Percentiles rank a stretch among this genome's conserved stretches.
Evolutionary conservation across 805 yeast genomes (phyloP).

Genomic region (Starmerella riodocensis): DNA sequence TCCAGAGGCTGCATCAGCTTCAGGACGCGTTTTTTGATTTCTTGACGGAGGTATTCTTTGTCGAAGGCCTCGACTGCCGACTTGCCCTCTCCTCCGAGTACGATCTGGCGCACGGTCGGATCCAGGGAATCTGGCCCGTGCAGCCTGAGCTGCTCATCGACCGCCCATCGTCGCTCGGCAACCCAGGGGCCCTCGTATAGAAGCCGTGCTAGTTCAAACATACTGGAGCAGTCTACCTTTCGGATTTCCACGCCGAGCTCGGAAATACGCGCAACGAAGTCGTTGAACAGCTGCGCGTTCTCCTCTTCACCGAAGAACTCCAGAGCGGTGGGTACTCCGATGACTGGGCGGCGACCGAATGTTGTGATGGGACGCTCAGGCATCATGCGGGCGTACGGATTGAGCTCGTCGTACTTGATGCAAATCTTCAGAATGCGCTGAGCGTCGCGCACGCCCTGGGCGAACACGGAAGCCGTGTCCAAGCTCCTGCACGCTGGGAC

Average conservation of each 20-base stretch:
- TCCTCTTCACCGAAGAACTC: conserved; percentile 68
- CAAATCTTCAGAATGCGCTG: conserved; percentile 58
- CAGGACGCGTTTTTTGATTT: conserved; percentile 52
- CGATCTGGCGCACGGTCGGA: conserved; percentile 67
- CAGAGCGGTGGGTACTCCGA: conserved; percentile 59
- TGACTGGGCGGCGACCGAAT: conserved; percentile 45
- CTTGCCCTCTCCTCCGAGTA: conserved; percentile 62
- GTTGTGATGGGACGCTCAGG: conserved; percentile 52
- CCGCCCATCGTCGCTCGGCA: conserved; percentile 82
- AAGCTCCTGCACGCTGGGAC: conserved; percentile 94
- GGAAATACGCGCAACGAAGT: conserved; percentile 43
- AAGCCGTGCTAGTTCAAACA: conserved; percentile 70
- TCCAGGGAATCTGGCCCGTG: conserved; percentile 62
- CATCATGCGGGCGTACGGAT: conserved; percentile 66
- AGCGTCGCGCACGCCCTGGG: conserved; percentile 69
- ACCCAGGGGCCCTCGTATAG: conserved; percentile 99
- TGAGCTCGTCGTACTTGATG: conserved; percentile 59
- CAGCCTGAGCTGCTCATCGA: conserved; percentile 51
- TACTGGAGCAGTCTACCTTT: conserved; percentile 57
- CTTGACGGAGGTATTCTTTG: conserved; percentile 77
- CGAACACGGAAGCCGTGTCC: conserved; percentile 81
- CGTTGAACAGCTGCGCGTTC: conserved; percentile 55
- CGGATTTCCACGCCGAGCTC: conserved; percentile 47
- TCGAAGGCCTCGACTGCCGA: conserved; percentile 75
- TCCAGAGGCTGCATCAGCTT: conserved; percentile 46